Base-by-base conservation (phyloP, 1,284 basidiomycete genomes). In the Ganoderma resinaceum region DNA sequence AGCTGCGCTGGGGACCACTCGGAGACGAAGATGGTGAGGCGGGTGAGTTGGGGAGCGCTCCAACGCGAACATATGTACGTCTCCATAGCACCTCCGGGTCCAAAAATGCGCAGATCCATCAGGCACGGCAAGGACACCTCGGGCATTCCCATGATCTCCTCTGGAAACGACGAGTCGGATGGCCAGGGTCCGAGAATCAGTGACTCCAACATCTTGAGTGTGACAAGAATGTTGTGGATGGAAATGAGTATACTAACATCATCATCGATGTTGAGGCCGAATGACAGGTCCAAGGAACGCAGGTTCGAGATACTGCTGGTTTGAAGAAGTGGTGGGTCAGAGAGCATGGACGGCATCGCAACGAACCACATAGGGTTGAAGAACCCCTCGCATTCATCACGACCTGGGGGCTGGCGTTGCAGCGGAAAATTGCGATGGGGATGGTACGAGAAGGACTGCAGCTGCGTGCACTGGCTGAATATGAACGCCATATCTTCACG, bases 311-410 rank as follows among this genome's bases (percentile, higher is more conserved):
- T 20, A 55, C 6, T 18, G 26, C 5, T n/a, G 11, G 4, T 7
- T 18, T 49, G 26, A 23, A 55, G 16, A 16, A 55, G 49, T 12
- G 37, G 62, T 14, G 33, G 49, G 18, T 29, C 18, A 2, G n/a
- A n/a, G 16, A 35, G 23, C 33, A 20, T 6, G 18, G 37, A 40
- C 11, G 62, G 23, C 11, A 18, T 35, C 62, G 33, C 14, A 16
- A 53, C 23, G 49, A 63, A 40, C 62, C 62, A 55, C n/a, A 40
- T 18, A 14, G 62, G 62, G 18, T 63, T 63, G 37, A 55, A 63
- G 52, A 55, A 55, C 26, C 49, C 33, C 23, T 40, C 62, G 46
- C 37, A 20, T n/a, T n/a, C 35, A 8, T 63, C 35, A 33, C 11
- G 29, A 55, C 33, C 52, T 3, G 52, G 52, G 9, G 26, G 8